Evolutionary conservation across 306 rosid species (phyloP).

Genomic region (Dalbergia oliveri): DNA sequence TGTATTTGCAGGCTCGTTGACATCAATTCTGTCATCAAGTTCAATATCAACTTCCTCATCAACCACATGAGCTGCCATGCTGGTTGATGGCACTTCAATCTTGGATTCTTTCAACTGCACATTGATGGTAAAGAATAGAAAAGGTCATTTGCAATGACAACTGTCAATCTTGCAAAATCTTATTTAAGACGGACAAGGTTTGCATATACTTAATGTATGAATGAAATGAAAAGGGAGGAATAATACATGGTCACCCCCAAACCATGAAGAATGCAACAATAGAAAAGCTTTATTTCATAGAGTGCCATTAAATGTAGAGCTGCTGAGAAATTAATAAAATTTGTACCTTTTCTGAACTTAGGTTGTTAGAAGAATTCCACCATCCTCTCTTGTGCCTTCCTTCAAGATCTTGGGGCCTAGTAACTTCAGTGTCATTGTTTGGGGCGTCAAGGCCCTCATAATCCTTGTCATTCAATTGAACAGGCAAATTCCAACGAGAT

Average conservation of each 20-base stretch:
- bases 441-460: constrained; percentile 43
- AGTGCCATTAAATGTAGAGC: constrained; percentile 19
- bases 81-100: constrained; percentile 66
- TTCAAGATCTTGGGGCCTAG: constrained; percentile 56
- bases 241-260: constrained; percentile 7
- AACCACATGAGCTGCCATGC: constrained; percentile 85
- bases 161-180: constrained; percentile 19
- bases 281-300: constrained; percentile 1
- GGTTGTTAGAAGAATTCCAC: constrained; percentile 50
- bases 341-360: constrained; percentile 64
- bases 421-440: constrained; percentile 51
- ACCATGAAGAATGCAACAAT: neutral
- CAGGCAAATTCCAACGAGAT: constrained; percentile 83
- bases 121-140: constrained; percentile 33
- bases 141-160: constrained; percentile 34
- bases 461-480: constrained; percentile 55
- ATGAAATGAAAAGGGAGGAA: constrained; percentile 15
- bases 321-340: constrained; percentile 32
- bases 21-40: constrained; percentile 55
- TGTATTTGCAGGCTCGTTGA: constrained; percentile 46
- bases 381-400: constrained; percentile 67
- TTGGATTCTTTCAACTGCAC: constrained; percentile 70
- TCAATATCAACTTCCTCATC: constrained; percentile 87
- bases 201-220: neutral
- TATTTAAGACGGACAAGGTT: neutral